Evolutionary conservation across 768 basidiomycete species (phyloP), one percentile per base, ranked within the genome.

Genomic region (Cyathus striatus): DNA sequence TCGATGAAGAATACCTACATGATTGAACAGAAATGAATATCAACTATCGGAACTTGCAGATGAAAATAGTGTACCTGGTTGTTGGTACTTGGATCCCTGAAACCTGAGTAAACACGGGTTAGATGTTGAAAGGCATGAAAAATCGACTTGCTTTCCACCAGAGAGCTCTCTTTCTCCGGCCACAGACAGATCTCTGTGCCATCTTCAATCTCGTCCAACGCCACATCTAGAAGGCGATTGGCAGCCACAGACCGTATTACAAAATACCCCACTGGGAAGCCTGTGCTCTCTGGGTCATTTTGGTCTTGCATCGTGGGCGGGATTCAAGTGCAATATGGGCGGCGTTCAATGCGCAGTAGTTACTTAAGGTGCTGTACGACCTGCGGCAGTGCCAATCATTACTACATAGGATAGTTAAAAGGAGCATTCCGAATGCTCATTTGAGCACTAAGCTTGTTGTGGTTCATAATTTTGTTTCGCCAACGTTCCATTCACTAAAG

Each of bases 1-100:
- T 92, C 90, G 41, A 91, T 76, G 65, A 87, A 91, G 65, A 90
- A 91, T 14, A 91, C 85, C 85, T 90, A 51, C 4, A 36, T 25
- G 13, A 35, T 30, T 9, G 9, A 9, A n/a, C 27, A 30, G 27
- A 30, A 32, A 10, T 41, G 24, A n/a, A 23, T 7, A 32, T 27
- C 21, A 14, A 22, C 30, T 39, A 6, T 38, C 5, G 32, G 12
- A n/a, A 14, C 4, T 6, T 16, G 37, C 16, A 23, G 23, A 38
- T 36, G 30, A n/a, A 33, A 16, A 35, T 12, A 26, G 51, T 64
- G 22, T 30, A 78, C 87, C 71, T 90, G 88, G 51, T 92, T 91
- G 48, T 86, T 80, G 2, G 81, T 71, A 24, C 76, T 73, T 0
- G 83, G 84, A 46, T 70, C 73, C 45, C 90, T 69, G 57, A 88